Percentiles rank a stretch among this genome's conserved stretches.
phyloP scores from a whole-genome alignment of 164 flowering plant species.

The Nelumbo lutea region DNA sequence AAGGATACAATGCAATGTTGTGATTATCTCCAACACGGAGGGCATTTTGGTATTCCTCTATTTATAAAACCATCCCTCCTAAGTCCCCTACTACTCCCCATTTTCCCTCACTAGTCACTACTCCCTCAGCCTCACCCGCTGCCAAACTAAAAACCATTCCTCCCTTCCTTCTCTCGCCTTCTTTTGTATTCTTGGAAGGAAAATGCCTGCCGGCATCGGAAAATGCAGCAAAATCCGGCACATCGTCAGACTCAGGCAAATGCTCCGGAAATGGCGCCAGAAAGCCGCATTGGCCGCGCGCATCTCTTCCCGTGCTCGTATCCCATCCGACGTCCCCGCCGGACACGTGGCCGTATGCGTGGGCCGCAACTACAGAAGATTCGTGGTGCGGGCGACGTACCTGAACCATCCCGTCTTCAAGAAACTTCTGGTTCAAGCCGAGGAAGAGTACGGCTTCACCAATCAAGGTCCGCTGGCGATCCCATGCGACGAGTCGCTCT shows the following conservation, averaged over 20 bases:
- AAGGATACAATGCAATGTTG: conserved; percentile 4
- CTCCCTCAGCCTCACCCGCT: background rate
- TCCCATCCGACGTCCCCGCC: conserved; percentile 71
- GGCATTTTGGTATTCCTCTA: conserved; percentile 12
- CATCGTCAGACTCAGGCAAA: conserved; percentile 45
- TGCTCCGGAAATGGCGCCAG: conserved; percentile 72
- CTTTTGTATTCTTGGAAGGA: background rate
- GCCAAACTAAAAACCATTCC: background rate
- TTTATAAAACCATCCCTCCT: conserved; percentile 20
- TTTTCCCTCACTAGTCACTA: background rate
- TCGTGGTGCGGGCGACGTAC: conserved; percentile 68
- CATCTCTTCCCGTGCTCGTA: conserved; percentile 22
- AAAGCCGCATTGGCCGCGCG: conserved; percentile 45
- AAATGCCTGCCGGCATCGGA: conserved; percentile 13
- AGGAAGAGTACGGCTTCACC: conserved; percentile 76
- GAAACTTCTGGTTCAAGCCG: conserved; percentile 63
- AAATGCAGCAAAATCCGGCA: conserved; percentile 34
- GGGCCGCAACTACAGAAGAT: conserved; percentile 55
- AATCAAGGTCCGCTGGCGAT: conserved; percentile 63
- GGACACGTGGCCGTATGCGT: conserved; percentile 76
- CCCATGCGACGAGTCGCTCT: conserved; percentile 79
- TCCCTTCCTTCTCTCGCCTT: background rate
- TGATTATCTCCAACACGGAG: conserved; percentile 22
- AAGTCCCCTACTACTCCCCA: conserved; percentile 11
- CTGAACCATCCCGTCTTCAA: conserved; percentile 76